Base-by-base conservation (phyloP, 108 stramenopile species). In the Hondaea fermentalgiana region DNA sequence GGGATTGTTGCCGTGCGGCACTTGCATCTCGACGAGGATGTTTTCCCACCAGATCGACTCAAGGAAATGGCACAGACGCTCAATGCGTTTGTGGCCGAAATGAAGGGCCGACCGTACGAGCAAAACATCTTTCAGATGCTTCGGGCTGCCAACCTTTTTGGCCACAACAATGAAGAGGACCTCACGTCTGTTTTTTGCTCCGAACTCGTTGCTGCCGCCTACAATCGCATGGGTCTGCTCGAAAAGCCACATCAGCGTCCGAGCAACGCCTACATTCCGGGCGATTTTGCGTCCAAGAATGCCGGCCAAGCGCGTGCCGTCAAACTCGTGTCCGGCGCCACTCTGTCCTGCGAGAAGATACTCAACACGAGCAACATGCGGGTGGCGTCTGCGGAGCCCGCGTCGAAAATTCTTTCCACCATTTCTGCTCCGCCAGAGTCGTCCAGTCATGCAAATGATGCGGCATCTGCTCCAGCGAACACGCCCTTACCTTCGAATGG, bases 231-330 rank as follows among this genome's bases (percentile, higher is more conserved):
- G 45, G 76, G 76, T 12, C 76, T 83, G 45, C n/a, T 83, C 17
- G 49, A 83, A 45, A 6, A 12, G 5, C 49, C 76, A 23, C 45
- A 83, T 45, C 64, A 69, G 42, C 76, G 76, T 3, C 76, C 76
- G 17, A 83, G 76, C 23, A 83, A 83, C 51, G 76, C 76, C 12
- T 83, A 83, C 28, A 83, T 83, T 53, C 76, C 76, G 16, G 76
- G 76, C 2, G 76, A 83, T 45, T 83, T 83, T 83, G 76, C 76
- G 0, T 83, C 76, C n/a, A 83, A 83, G n/a, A 83, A 83, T 35
- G 51, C n/a, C 19, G 28, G 6, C 12, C 51, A 47, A 16, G 49
- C 49, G 23, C 76, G 76, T 2, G 76, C 76, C 25, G 51, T 83
- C 45, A 47, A 83, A 23, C 76, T 83, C 51, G 76, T 53, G 19